Conservation (phyloP, 768 basidiomycete species). For the Hygrocybe punicea region DNA sequence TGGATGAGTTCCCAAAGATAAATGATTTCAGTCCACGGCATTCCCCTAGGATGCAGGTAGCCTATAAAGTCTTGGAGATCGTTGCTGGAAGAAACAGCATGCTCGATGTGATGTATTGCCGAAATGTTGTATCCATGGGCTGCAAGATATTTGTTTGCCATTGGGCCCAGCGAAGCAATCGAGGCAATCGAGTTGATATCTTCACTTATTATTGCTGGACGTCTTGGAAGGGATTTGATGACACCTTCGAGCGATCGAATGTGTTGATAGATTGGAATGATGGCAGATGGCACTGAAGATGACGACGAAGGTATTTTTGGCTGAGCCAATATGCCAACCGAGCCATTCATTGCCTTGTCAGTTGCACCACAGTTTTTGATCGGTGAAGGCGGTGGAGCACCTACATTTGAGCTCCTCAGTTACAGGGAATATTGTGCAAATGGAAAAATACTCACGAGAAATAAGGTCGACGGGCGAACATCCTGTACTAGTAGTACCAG, state of each 20-base stretch:
- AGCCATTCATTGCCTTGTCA: neutral
- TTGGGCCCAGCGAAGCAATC: neutral
- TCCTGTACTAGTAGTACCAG: no score
- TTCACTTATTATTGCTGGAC: neutral
- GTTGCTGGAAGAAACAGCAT: neutral
- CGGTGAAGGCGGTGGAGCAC: neutral
- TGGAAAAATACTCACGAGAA: neutral
- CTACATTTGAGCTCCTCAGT: no score
- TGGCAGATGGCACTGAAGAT: neutral
- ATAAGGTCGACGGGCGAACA: neutral
- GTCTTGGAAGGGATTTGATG: neutral
- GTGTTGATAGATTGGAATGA: neutral
- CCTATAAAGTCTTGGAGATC: neutral
- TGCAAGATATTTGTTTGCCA: neutral
- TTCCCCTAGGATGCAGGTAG: neutral
- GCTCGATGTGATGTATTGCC: conserved; percentile 3
- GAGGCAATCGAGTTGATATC: neutral
- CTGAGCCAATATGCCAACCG: neutral
- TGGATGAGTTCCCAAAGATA: conserved; percentile 2
- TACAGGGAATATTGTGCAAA: neutral
- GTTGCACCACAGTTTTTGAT: no score
- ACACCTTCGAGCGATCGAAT: neutral
- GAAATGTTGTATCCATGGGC: neutral
- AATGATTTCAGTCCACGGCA: conserved; percentile 1
- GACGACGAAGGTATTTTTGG: neutral